phyloP scores from a whole-genome alignment of 208 protist species.

The Endotrypanum monterogeii region DNA sequence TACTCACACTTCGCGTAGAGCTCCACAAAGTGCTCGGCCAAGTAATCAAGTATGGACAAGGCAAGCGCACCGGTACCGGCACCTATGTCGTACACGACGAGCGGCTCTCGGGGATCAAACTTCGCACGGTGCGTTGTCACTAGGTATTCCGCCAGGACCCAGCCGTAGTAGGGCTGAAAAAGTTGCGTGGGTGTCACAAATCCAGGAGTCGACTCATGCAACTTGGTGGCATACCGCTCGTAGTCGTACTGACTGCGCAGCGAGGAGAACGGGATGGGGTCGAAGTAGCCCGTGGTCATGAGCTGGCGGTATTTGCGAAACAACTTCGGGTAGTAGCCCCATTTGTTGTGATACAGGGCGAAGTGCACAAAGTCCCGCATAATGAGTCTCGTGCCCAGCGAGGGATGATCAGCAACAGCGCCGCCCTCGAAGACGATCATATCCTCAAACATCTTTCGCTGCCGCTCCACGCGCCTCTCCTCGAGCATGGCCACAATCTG shows the following conservation, averaged over 20 bases:
- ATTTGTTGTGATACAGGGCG: conserved; percentile 82
- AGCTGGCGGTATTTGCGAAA: conserved; percentile 85
- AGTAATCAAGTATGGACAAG: conserved; percentile 76
- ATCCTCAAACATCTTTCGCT: conserved; percentile 73
- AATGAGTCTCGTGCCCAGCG: conserved; percentile 68
- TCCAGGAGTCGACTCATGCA: conserved; percentile 75
- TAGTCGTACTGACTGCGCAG: conserved; percentile 87
- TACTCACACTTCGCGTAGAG: conserved; percentile 84
- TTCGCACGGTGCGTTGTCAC: conserved; percentile 77
- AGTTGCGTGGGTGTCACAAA: conserved; percentile 85
- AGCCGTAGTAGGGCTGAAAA: conserved; percentile 89
- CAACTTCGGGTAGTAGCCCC: conserved; percentile 91
- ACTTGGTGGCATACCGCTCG: conserved; percentile 66
- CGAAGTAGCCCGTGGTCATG: conserved; percentile 88
- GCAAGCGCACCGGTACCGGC: conserved; percentile 84
- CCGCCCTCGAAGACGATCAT: conserved; percentile 89
- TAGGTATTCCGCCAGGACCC: conserved; percentile 87
- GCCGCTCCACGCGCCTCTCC: conserved; percentile 69
- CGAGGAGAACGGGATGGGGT: conserved; percentile 78
- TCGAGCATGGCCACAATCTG: conserved; percentile 53
- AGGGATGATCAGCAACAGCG: conserved; percentile 66
- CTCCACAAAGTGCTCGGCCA: conserved; percentile 81
- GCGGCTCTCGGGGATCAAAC: conserved; percentile 84
- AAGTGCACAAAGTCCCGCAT: conserved; percentile 91
- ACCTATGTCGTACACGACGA: conserved; percentile 90